These are phyloP conservation scores for Solanum chiquidenum DNA, from an alignment of 257 asterid species.

Conservation along the genomic window DNA sequence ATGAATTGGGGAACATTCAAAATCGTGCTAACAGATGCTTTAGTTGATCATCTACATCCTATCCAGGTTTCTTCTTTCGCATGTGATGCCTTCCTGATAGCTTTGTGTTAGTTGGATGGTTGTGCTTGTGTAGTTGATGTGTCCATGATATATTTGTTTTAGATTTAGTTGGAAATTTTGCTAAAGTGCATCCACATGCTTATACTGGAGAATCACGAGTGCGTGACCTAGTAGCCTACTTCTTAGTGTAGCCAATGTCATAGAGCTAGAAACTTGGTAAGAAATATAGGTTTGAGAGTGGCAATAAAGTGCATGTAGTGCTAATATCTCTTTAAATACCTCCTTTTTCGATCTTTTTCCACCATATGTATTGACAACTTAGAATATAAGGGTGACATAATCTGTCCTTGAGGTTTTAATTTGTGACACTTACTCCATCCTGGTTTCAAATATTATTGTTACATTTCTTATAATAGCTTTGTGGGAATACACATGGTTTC, in stretches of 20 bases:
- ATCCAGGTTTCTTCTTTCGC: slow-evolving; percentile 58
- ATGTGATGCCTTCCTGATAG: neutral
- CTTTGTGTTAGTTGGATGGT: neutral
- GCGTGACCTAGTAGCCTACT: neutral
- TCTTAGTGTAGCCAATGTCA: neutral
- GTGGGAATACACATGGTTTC: neutral
- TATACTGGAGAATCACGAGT: neutral
- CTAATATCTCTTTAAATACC: neutral
- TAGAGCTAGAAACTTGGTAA: neutral
- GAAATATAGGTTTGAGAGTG: neutral
- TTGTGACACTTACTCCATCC: neutral
- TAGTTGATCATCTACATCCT: slow-evolving; percentile 75
- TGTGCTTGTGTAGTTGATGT: neutral
- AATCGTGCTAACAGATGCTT: slow-evolving; percentile 65
- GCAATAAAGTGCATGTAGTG: neutral
- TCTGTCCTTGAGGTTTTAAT: neutral
- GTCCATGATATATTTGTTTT: neutral
- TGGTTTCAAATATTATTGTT: neutral
- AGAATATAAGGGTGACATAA: neutral
- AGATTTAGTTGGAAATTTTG: neutral
- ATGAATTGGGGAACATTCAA: slow-evolving; percentile 96
- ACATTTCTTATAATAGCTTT: neutral
- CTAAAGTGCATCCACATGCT: neutral
- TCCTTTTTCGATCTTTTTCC: neutral
- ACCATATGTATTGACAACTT: neutral